phyloP scores from a whole-genome alignment of 176 grass and related monocot species.

The Raddia distichophylla region DNA sequence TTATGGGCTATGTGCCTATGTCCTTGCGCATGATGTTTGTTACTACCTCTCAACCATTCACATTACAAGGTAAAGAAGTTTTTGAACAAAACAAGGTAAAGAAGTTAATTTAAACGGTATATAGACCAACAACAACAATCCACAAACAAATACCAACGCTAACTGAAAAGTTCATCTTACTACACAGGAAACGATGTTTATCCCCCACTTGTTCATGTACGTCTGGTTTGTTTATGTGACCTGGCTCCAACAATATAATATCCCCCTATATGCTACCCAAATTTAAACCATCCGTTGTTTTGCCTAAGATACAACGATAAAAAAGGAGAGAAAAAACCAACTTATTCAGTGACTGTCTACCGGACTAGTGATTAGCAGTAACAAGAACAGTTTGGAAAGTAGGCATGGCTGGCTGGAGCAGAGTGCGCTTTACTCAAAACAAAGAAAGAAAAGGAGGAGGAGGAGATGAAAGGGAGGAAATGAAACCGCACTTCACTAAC shows the following conservation, averaged over 20 bases:
- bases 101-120: not conserved
- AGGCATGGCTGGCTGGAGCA: conserved; percentile 23
- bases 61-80: not conserved
- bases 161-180: not conserved
- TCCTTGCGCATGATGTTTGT: not conserved
- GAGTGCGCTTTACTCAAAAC: conserved; percentile 49
- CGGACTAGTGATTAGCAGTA: conserved; percentile 2
- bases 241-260: not conserved
- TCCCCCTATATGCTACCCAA: not conserved
- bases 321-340: not conserved
- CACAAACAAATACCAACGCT: not conserved
- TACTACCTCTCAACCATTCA: not conserved
- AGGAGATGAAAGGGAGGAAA: not conserved
- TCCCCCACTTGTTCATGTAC: not conserved
- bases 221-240: not conserved
- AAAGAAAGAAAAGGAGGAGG: not conserved
- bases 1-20: not conserved
- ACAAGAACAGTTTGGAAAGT: not conserved
- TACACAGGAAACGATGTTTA: not conserved
- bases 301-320: not conserved
- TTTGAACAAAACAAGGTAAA: not conserved
- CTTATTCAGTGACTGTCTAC: too few relatives aligned
- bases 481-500: conserved; percentile 53
- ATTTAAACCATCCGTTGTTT: not conserved
- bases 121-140: not conserved